A percentile compares a stretch with the other conserved stretches of the same genome.
These are phyloP conservation scores for Imleria badia DNA, from an alignment of 768 basidiomycete genomes.

Conservation along the genomic window DNA sequence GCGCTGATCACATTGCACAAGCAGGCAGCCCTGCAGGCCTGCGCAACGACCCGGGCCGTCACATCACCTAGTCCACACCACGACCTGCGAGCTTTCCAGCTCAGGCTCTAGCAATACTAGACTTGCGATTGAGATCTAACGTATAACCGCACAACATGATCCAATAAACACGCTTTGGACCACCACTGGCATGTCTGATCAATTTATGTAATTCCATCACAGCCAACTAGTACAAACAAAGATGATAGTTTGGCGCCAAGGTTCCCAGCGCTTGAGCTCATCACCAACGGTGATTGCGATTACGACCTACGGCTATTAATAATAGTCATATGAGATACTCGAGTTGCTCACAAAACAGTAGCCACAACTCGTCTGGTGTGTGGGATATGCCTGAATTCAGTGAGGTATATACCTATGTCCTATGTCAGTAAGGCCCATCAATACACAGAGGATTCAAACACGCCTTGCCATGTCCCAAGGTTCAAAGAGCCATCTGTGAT, in stretches of 20 bases:
- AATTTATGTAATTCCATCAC: too few species aligned
- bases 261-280: neutral
- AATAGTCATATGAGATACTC: neutral
- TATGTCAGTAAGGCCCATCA: neutral
- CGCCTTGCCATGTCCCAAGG: constrained; percentile 93
- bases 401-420: constrained; percentile 72
- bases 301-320: constrained; percentile 12
- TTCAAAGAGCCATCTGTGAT: constrained; percentile 77
- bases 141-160: too few species aligned
- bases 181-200: too few species aligned
- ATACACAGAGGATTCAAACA: constrained; percentile 9
- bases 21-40: too few species aligned
- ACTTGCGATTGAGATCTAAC: too few species aligned
- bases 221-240: too few species aligned
- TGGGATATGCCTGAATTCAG: constrained; percentile 73
- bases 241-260: neutral
- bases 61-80: too few species aligned
- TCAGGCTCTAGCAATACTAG: too few species aligned
- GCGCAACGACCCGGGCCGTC: too few species aligned
- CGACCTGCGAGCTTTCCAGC: too few species aligned
- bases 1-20: neutral
- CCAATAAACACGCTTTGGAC: too few species aligned
- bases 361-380: constrained; percentile 75
- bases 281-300: neutral
- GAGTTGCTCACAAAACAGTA: constrained; percentile 66